Evolutionary conservation across 805 yeast species (phyloP).

Genomic region (Maudiozyma turicensis): DNA sequence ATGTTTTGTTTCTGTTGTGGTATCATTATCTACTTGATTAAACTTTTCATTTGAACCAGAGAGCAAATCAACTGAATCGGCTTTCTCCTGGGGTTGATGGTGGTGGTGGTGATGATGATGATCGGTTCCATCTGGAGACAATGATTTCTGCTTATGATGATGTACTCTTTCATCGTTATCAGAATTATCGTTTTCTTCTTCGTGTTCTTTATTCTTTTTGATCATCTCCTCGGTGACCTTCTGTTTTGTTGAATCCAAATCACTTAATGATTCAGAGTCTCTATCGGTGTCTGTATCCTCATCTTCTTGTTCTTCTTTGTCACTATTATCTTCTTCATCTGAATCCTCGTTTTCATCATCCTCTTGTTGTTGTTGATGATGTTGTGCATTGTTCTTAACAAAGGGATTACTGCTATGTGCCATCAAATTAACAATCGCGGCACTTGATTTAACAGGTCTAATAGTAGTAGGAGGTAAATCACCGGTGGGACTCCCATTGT

Average conservation of each 20-base stretch:
- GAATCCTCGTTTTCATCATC: slow-evolving; percentile 1
- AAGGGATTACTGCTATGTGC: slow-evolving; percentile 28
- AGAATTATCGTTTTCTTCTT: background rate
- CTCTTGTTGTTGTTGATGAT: background rate
- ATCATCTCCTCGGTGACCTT: background rate
- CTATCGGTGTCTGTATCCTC: background rate
- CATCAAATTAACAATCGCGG: slow-evolving; percentile 19
- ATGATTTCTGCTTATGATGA: background rate
- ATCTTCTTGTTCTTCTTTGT: background rate
- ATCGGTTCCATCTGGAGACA: background rate
- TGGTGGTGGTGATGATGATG: background rate
- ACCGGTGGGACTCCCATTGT: slow-evolving; percentile 2
- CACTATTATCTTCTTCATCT: background rate
- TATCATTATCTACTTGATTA: background rate
- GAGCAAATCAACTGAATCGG: background rate
- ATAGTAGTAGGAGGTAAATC: background rate
- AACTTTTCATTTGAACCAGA: too few relatives aligned
- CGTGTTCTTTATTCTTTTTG: background rate
- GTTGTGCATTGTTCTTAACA: slow-evolving; percentile 12
- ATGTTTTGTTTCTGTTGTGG: slow-evolving; percentile 1
- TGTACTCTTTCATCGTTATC: background rate
- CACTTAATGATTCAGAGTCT: background rate
- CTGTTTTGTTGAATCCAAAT: background rate
- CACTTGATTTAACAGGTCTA: slow-evolving; percentile 16
- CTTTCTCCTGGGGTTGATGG: background rate